These are phyloP conservation scores for Malassezia psittaci DNA, from an alignment of 1,284 basidiomycete genomes.

Conservation along the genomic window DNA sequence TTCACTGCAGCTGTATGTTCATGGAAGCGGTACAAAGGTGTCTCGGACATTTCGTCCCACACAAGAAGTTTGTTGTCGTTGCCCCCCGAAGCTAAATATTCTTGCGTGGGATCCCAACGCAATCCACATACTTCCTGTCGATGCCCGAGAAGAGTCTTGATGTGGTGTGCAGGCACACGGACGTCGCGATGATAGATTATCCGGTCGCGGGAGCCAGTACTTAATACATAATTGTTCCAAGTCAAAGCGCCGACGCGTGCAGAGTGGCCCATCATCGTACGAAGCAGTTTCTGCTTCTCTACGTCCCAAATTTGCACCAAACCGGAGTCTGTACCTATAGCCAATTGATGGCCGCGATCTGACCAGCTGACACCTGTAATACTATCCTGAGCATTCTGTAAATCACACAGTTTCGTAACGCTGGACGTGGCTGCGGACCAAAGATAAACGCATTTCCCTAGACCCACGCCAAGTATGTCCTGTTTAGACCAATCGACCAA, in stretches of 20 bases:
- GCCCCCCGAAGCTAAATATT: constrained; percentile 80
- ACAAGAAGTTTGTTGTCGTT: constrained; percentile 98
- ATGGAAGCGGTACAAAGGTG: constrained; percentile 81
- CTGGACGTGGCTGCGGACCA: constrained; percentile 90
- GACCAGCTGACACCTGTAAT: constrained; percentile 57
- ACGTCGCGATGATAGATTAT: constrained; percentile 86
- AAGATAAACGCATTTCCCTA: constrained; percentile 83
- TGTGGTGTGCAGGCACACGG: constrained; percentile 61
- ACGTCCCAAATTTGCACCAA: constrained; percentile 90
- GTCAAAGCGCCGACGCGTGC: constrained; percentile 85
- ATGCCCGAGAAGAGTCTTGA: constrained; percentile 69
- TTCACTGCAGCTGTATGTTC: constrained; percentile 96
- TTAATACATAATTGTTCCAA: constrained; percentile 81
- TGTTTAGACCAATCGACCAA: constrained; percentile 93
- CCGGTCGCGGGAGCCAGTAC: constrained; percentile 82
- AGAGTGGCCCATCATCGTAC: constrained; percentile 72
- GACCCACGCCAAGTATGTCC: constrained; percentile 84
- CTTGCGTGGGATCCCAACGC: constrained; percentile 71
- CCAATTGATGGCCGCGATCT: constrained; percentile 56
- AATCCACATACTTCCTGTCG: constrained; percentile 93
- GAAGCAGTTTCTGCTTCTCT: constrained; percentile 62
- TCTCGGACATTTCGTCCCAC: constrained; percentile 60
- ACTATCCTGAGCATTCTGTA: constrained; percentile 49
- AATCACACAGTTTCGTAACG: constrained; percentile 83
- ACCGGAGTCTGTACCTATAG: constrained; percentile 80